Percentiles rank a stretch among this genome's conserved stretches.
Evolutionary conservation across 345 rosid species (phyloP).

Genomic region (Acer yangbiense): DNA sequence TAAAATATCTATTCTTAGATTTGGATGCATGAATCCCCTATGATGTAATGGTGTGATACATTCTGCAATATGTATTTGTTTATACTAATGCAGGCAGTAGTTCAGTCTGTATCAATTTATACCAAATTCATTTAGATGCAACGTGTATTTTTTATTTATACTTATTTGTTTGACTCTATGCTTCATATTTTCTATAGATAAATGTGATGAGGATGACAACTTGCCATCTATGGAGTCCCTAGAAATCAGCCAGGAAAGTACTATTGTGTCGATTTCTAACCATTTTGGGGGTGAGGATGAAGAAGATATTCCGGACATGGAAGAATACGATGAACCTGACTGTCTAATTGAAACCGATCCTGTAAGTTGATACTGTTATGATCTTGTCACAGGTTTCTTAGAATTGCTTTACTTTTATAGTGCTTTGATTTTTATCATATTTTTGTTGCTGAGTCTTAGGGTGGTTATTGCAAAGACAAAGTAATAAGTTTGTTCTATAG

Average conservation of each 20-base stretch:
- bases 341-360: constrained; percentile 75
- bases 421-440: too few species aligned
- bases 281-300: constrained; percentile 87
- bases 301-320: constrained; percentile 94
- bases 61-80: neutral
- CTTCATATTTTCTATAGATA: constrained; percentile 41
- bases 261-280: constrained; percentile 67
- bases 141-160: neutral
- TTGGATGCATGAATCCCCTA: neutral
- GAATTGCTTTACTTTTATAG: neutral
- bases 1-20: neutral
- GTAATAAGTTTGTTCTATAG: too few species aligned
- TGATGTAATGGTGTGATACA: too few species aligned
- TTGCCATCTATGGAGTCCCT: constrained; percentile 88
- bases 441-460: too few species aligned
- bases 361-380: constrained; percentile 35
- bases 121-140: neutral
- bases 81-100: neutral
- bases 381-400: neutral
- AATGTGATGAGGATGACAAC: constrained; percentile 68
- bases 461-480: too few species aligned
- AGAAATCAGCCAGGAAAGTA: constrained; percentile 54
- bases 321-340: constrained; percentile 75
- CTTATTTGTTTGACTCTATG: constrained; percentile 12
- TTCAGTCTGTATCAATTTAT: neutral